Conservation (phyloP, 495 filamentous ascomycete genomes). For the Parathielavia appendiculata region DNA sequence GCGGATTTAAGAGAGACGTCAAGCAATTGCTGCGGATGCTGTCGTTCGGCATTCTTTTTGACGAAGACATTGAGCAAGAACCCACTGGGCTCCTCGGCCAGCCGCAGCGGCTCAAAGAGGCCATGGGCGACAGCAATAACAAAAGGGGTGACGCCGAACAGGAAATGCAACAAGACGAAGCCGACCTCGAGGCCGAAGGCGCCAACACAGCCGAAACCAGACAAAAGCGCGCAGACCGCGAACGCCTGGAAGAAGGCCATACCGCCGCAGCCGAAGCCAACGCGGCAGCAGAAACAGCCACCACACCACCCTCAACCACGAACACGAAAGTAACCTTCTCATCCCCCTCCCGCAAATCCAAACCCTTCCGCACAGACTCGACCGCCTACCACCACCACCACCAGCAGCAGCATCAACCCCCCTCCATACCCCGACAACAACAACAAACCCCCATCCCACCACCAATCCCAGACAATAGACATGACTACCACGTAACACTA, state of each 20-base stretch:
- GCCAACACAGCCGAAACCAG: slow-evolving; percentile 10
- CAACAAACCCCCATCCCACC: slow-evolving; percentile 22
- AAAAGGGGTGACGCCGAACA: slow-evolving; percentile 16
- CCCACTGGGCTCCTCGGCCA: slow-evolving; percentile 44
- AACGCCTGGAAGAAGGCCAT: slow-evolving; percentile 24
- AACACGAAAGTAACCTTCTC: slow-evolving; percentile 9
- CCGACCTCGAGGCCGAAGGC: slow-evolving; percentile 20
- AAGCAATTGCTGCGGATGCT: slow-evolving; percentile 33
- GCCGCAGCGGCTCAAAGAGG: slow-evolving; percentile 19
- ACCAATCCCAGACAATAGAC: slow-evolving; percentile 24
- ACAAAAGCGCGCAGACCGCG: slow-evolving; percentile 8
- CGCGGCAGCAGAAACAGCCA: slow-evolving; percentile 16
- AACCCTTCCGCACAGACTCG: background rate
- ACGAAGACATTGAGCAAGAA: slow-evolving; percentile 28
- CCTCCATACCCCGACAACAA: slow-evolving; percentile 29
- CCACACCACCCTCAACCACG: background rate
- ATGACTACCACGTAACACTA: slow-evolving; percentile 62
- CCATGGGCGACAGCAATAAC: slow-evolving; percentile 21
- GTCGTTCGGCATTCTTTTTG: slow-evolving; percentile 37
- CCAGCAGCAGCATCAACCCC: slow-evolving; percentile 16
- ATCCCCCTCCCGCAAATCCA: background rate
- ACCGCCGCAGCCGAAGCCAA: slow-evolving; percentile 11
- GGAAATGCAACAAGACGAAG: slow-evolving; percentile 14
- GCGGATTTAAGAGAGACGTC: slow-evolving; percentile 41
- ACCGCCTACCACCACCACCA: background rate